Percentiles rank a stretch among this genome's conserved stretches.
Evolutionary conservation across 371 early-diverging fungal genomes (phyloP).

Genomic region (Pancytospora epiphaga): DNA sequence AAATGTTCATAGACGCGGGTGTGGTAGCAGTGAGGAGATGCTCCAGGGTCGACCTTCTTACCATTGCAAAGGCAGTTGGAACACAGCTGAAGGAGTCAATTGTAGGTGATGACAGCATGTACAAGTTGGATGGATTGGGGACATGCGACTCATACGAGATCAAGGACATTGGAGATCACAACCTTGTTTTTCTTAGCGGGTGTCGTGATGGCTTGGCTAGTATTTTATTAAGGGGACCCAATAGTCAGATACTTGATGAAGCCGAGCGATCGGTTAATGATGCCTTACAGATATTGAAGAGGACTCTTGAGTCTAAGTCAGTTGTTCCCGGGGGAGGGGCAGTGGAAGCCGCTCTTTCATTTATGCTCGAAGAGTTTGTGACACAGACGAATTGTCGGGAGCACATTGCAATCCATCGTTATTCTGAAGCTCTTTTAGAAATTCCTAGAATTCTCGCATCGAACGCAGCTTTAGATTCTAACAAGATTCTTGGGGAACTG

Average conservation of each 20-base stretch:
- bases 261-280: slow-evolving; percentile 97
- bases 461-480: slow-evolving; percentile 95
- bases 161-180: slow-evolving; percentile 68
- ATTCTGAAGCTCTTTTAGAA: slow-evolving; percentile 81
- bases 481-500: slow-evolving; percentile 77
- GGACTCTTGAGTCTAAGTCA: slow-evolving; percentile 78
- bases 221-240: slow-evolving; percentile 71
- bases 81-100: slow-evolving; percentile 80
- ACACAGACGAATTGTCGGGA: slow-evolving; percentile 70
- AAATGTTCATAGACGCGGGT: slow-evolving; percentile 82
- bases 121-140: slow-evolving; percentile 63
- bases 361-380: slow-evolving; percentile 91
- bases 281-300: slow-evolving; percentile 85
- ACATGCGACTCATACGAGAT: slow-evolving; percentile 76
- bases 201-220: slow-evolving; percentile 23
- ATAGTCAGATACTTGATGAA: slow-evolving; percentile 88
- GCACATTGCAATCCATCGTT: slow-evolving; percentile 93
- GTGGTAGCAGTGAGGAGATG: slow-evolving; percentile 87
- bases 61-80: slow-evolving; percentile 90
- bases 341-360: slow-evolving; percentile 86
- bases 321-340: slow-evolving; percentile 98
- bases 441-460: slow-evolving; percentile 93
- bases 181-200: slow-evolving; percentile 85
- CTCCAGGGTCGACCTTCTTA: slow-evolving; percentile 85
- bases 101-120: slow-evolving; percentile 22